A percentile compares a stretch with the other conserved stretches of the same genome.
Conservation (phyloP, 345 rosid species). For the Cardamine occulta region DNA sequence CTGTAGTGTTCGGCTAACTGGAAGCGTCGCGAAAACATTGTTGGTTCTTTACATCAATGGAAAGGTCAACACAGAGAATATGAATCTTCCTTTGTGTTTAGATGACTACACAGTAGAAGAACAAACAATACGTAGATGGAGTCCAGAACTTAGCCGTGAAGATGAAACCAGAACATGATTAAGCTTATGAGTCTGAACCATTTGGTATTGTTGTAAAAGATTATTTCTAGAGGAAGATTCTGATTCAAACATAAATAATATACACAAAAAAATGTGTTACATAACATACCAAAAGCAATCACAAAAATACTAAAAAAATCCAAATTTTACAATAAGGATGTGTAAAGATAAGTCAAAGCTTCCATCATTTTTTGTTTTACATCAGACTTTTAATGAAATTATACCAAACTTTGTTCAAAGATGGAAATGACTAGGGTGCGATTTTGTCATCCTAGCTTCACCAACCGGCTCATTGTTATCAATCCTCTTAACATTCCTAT, state of each 20-base stretch:
- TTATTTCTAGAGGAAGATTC: background rate
- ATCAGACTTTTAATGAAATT: conserved; percentile 12
- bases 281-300: conserved; percentile 3
- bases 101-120: conserved; percentile 56
- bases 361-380: background rate
- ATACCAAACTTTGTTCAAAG: conserved; percentile 41
- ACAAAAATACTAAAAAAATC: conserved; percentile 3
- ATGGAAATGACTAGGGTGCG: conserved; percentile 72
- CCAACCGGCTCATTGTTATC: conserved; percentile 88
- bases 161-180: conserved; percentile 34
- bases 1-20: conserved; percentile 57
- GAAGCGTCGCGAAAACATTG: conserved; percentile 66
- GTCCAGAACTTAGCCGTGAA: conserved; percentile 60
- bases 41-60: conserved; percentile 51
- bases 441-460: conserved; percentile 80
- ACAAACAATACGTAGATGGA: conserved; percentile 63
- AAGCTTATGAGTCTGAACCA: background rate
- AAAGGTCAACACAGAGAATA: conserved; percentile 17
- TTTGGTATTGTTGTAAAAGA: background rate
- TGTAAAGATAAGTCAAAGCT: conserved; percentile 25
- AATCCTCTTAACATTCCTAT: conserved; percentile 77
- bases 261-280: conserved; percentile 21
- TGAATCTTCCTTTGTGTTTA: conserved; percentile 44
- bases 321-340: conserved; percentile 2
- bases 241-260: conserved; percentile 12